Percentiles rank a stretch among this genome's conserved stretches.
These are phyloP conservation scores for Candida xiaguanensis DNA, from an alignment of 805 yeast species.

Conservation along the genomic window DNA sequence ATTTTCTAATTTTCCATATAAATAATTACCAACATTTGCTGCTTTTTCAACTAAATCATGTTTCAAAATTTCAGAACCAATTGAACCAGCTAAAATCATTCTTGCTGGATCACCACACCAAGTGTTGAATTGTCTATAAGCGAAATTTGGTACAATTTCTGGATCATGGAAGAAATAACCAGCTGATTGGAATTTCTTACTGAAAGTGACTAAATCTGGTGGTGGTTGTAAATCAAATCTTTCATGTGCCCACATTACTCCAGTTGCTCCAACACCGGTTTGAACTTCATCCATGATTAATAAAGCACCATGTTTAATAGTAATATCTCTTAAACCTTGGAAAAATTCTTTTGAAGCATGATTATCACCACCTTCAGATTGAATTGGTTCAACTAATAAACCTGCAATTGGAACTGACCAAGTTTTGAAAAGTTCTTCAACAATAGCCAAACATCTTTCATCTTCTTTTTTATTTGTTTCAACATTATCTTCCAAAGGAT, in stretches of 20 bases:
- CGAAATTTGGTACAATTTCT: conserved; percentile 64
- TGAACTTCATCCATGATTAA: conserved; percentile 84
- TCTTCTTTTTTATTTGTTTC: conserved; percentile 74
- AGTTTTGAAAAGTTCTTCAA: conserved; percentile 63
- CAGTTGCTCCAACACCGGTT: conserved; percentile 88
- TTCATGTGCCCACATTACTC: conserved; percentile 85
- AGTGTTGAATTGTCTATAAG: conserved; percentile 91
- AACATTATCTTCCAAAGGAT: conserved; percentile 70
- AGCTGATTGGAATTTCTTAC: conserved; percentile 86
- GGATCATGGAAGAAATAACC: conserved; percentile 80
- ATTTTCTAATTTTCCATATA: conserved; percentile 52
- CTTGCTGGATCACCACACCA: conserved; percentile 93
- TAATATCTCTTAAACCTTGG: conserved; percentile 78
- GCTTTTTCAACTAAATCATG: conserved; percentile 57
- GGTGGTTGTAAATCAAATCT: conserved; percentile 72
- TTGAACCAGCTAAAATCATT: conserved; percentile 70
- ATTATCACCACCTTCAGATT: conserved; percentile 90
- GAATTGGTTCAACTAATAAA: conserved; percentile 84
- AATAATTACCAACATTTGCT: conserved; percentile 61
- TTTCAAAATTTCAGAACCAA: conserved; percentile 60
- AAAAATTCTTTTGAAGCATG: conserved; percentile 75
- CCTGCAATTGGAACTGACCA: conserved; percentile 86
- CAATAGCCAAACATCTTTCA: conserved; percentile 70
- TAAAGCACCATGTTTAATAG: conserved; percentile 64
- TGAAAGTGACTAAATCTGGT: conserved; percentile 82